phyloP scores from a whole-genome alignment of 306 rosid species.

The Vigna angularis region DNA sequence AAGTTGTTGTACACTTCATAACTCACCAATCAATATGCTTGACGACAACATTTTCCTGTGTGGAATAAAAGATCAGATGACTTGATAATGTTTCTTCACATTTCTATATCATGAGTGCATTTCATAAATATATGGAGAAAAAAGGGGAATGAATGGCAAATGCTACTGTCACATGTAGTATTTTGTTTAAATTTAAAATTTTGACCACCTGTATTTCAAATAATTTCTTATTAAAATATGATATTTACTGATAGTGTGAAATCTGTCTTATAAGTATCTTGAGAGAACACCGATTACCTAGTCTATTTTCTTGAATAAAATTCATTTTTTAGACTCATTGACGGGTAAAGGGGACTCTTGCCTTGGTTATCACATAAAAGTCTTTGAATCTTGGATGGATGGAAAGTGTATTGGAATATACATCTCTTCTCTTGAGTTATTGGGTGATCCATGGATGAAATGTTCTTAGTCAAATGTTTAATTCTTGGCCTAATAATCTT shows the following conservation, averaged over 20 bases:
- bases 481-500: neutral
- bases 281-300: too few relatives aligned
- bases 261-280: too few relatives aligned
- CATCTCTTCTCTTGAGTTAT: neutral
- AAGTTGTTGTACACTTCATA: slow-evolving; percentile 11
- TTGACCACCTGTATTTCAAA: neutral
- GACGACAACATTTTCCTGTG: slow-evolving; percentile 11
- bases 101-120: slow-evolving; percentile 13
- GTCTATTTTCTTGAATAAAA: neutral
- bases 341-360: neutral
- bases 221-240: neutral
- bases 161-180: neutral
- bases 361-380: neutral
- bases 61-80: slow-evolving; percentile 43
- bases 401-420: neutral
- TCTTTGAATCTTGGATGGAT: slow-evolving; percentile 22
- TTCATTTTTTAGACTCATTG: neutral
- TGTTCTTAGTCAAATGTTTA: too few relatives aligned
- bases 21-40: slow-evolving; percentile 9
- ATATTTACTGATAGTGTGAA: neutral
- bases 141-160: slow-evolving; percentile 1
- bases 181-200: slow-evolving; percentile 9
- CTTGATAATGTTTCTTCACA: neutral
- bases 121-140: slow-evolving; percentile 14
- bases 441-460: too few relatives aligned